phyloP scores from a whole-genome alignment of 169 alveolate genomes.

The Besnoitia besnoiti region DNA sequence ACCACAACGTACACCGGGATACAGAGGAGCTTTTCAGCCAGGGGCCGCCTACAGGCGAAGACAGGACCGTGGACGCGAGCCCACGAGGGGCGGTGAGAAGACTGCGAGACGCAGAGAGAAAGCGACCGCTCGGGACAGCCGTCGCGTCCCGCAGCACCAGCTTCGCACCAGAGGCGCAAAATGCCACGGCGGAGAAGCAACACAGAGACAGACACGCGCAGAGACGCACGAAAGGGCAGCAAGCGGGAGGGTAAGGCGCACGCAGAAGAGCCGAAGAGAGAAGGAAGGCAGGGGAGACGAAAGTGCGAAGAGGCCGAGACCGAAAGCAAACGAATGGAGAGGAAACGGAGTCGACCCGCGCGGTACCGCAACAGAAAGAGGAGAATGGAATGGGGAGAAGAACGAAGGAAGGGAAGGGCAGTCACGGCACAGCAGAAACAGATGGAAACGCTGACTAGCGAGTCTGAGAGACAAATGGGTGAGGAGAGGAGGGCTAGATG shows the following conservation, averaged over 20 bases:
- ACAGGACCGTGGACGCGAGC: no score
- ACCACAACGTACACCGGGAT: conserved; percentile 36
- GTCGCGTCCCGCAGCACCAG: no score
- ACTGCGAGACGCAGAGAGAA: no score
- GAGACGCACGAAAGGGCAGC: not conserved
- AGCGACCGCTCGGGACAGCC: no score
- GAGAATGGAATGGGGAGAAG: not conserved
- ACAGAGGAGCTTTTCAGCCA: conserved; percentile 1
- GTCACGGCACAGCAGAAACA: not conserved
- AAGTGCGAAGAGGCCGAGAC: not conserved
- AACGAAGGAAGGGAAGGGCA: not conserved
- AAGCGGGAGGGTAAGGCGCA: not conserved
- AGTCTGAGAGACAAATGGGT: not conserved
- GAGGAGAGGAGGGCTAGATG: no score
- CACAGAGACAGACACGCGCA: not conserved
- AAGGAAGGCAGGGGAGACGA: not conserved
- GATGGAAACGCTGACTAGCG: not conserved
- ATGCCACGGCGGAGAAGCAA: no score
- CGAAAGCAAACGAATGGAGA: not conserved
- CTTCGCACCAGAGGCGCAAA: no score
- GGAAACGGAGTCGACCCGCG: no score
- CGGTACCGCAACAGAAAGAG: not conserved
- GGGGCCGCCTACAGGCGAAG: not conserved
- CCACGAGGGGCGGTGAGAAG: no score
- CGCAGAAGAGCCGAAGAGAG: not conserved